Percentiles rank a stretch among this genome's conserved stretches.
Evolutionary conservation across 176 grass and related monocot species (phyloP).

Genomic region (Ensete glaucum): DNA sequence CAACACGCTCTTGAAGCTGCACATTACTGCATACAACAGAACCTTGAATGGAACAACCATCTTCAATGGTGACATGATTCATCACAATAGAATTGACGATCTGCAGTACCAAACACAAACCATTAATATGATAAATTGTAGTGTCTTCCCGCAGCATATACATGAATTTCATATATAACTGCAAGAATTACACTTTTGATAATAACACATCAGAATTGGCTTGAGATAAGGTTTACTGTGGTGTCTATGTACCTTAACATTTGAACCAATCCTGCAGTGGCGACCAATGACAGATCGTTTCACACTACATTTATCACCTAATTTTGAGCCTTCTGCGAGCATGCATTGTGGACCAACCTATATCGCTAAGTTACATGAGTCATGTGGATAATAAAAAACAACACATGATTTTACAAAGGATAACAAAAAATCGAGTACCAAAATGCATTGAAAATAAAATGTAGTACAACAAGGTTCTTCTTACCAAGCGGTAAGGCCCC

Average conservation of each 20-base stretch:
- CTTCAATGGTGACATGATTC: slow-evolving; percentile 94
- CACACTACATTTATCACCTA: slow-evolving; percentile 96
- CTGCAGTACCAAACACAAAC: slow-evolving; percentile 26
- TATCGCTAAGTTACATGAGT: slow-evolving; percentile 2
- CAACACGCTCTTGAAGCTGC: slow-evolving; percentile 86
- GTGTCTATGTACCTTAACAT: slow-evolving; percentile 65
- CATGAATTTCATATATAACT: not conserved
- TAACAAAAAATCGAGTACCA: not conserved
- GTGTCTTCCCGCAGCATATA: not conserved
- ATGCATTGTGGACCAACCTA: slow-evolving; percentile 91
- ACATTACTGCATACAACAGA: slow-evolving; percentile 92
- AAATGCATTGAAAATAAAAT: not conserved
- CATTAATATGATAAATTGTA: not conserved
- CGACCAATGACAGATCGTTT: slow-evolving; percentile 96
- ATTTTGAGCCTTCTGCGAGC: slow-evolving; percentile 84
- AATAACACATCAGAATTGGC: slow-evolving; percentile 13
- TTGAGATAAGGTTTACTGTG: not conserved
- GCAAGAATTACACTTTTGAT: not conserved
- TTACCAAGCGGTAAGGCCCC: too few species aligned
- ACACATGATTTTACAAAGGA: not conserved
- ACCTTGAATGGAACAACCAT: slow-evolving; percentile 87
- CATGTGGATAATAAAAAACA: slow-evolving; percentile 17
- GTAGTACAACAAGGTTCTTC: not conserved
- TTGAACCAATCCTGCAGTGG: slow-evolving; percentile 95
- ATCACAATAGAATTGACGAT: slow-evolving; percentile 94